Percentiles rank a stretch among this genome's conserved stretches.
These are phyloP conservation scores for Fusarium lateritium DNA, from an alignment of 2,329 filamentous ascomycete species.

Conservation along the genomic window DNA sequence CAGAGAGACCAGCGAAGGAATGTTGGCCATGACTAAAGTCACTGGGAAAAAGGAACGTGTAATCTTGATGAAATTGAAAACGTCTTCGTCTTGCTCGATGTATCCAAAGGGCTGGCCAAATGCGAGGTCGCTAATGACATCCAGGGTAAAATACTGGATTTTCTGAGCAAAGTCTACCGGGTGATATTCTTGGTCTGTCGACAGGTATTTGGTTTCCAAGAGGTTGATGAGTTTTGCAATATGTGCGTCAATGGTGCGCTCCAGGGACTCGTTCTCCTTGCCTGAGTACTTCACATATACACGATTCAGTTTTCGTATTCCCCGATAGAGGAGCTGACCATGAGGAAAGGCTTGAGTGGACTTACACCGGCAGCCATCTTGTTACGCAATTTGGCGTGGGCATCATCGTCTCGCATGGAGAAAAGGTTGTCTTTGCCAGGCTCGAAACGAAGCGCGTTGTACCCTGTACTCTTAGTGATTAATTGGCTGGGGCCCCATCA, in stretches of 20 bases:
- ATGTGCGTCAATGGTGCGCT: slow-evolving; percentile 63
- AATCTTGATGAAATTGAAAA: slow-evolving; percentile 56
- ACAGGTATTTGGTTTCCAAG: slow-evolving; percentile 61
- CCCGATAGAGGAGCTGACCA: background rate
- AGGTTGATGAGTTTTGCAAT: slow-evolving; percentile 62
- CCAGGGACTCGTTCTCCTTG: slow-evolving; percentile 66
- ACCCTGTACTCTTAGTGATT: slow-evolving; percentile 37
- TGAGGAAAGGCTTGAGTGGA: no score
- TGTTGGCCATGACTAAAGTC: slow-evolving; percentile 11
- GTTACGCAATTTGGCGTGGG: slow-evolving; percentile 61
- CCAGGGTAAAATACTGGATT: slow-evolving; percentile 66
- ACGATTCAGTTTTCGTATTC: no score
- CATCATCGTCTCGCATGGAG: slow-evolving; percentile 63
- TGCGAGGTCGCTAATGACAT: slow-evolving; percentile 66
- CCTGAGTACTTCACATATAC: slow-evolving; percentile 63
- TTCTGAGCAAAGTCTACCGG: slow-evolving; percentile 64
- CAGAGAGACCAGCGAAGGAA: background rate
- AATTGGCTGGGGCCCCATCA: slow-evolving; percentile 56
- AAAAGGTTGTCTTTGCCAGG: slow-evolving; percentile 68
- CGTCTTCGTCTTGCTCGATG: slow-evolving; percentile 61
- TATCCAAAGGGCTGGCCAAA: slow-evolving; percentile 67
- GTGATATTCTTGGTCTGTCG: slow-evolving; percentile 44
- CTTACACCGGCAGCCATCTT: slow-evolving; percentile 67
- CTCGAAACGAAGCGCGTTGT: slow-evolving; percentile 63
- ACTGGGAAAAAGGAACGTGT: slow-evolving; percentile 17